phyloP scores from a whole-genome alignment of 2,329 filamentous ascomycete species.

The Exserohilum rostratum region DNA sequence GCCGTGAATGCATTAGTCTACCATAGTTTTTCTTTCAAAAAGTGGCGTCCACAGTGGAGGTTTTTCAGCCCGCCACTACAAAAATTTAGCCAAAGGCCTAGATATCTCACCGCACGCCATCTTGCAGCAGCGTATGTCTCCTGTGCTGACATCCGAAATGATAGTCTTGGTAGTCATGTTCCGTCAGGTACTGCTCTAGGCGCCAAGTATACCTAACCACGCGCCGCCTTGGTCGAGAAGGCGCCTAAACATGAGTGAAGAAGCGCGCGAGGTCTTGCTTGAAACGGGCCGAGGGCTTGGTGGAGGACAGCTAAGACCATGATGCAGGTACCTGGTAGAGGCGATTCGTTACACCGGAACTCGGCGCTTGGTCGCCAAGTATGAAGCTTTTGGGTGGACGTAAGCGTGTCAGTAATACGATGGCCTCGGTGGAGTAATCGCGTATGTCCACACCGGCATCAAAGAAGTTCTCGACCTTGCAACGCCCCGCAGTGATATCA shows the following conservation, averaged over 20 bases:
- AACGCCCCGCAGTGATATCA: slow-evolving; percentile 1
- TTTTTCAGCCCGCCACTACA: background rate
- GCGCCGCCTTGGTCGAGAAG: background rate
- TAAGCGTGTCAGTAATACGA: background rate
- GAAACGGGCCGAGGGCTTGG: background rate
- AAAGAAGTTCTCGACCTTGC: slow-evolving; percentile 7
- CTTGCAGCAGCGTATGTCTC: background rate
- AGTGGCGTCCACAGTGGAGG: background rate
- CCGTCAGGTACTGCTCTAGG: background rate
- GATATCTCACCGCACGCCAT: background rate
- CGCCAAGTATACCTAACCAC: background rate
- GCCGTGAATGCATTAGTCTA: slow-evolving; percentile 4
- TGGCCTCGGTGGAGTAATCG: background rate
- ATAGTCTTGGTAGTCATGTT: background rate
- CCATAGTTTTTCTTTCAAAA: slow-evolving; percentile 2
- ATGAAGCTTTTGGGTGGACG: background rate
- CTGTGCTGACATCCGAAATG: background rate
- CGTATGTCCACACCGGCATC: background rate
- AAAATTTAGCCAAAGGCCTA: background rate
- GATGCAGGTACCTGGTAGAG: slow-evolving; percentile 1
- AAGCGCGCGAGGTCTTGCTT: background rate
- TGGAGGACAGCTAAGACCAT: background rate
- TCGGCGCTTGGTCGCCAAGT: background rate
- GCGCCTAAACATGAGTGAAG: background rate
- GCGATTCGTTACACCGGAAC: background rate